phyloP scores from a whole-genome alignment of 192 early-diverging fungal genomes.

The Physocladia obscura region DNA sequence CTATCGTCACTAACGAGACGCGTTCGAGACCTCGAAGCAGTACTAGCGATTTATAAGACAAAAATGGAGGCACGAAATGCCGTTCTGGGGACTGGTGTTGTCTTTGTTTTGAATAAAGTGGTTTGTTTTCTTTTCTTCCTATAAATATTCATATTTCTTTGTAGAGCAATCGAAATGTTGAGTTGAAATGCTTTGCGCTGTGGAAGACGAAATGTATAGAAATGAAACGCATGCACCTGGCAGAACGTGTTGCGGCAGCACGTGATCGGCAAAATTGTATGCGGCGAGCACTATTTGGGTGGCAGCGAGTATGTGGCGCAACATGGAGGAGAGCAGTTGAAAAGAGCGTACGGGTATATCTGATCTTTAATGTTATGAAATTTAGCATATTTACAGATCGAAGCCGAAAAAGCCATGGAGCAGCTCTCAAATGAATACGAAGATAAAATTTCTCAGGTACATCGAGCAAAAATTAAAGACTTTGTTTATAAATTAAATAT shows the following conservation, averaged over 20 bases:
- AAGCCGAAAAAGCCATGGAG: constrained; percentile 41
- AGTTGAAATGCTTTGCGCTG: constrained; percentile 11
- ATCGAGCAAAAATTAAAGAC: background rate
- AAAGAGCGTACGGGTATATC: constrained; percentile 29
- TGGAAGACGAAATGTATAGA: constrained; percentile 39
- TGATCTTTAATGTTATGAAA: background rate
- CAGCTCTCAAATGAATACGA: constrained; percentile 38
- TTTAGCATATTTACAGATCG: constrained; percentile 17
- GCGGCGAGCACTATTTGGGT: constrained; percentile 31
- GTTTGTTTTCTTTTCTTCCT: background rate
- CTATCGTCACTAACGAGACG: constrained; percentile 1
- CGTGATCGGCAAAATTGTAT: background rate
- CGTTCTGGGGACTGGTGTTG: background rate
- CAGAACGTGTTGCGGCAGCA: constrained; percentile 21
- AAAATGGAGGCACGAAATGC: constrained; percentile 15
- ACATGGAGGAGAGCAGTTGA: constrained; percentile 41
- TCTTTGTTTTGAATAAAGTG: constrained; percentile 2
- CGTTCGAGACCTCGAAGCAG: constrained; percentile 13
- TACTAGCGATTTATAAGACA: background rate
- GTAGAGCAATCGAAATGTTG: background rate
- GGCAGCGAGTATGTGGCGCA: constrained; percentile 41
- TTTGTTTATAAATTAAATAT: background rate
- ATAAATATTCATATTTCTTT: background rate
- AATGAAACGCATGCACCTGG: constrained; percentile 12
- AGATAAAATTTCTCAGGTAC: constrained; percentile 23